These are phyloP conservation scores for Paramecium caudatum DNA, from an alignment of 73 alveolate species.

Conservation along the genomic window DNA sequence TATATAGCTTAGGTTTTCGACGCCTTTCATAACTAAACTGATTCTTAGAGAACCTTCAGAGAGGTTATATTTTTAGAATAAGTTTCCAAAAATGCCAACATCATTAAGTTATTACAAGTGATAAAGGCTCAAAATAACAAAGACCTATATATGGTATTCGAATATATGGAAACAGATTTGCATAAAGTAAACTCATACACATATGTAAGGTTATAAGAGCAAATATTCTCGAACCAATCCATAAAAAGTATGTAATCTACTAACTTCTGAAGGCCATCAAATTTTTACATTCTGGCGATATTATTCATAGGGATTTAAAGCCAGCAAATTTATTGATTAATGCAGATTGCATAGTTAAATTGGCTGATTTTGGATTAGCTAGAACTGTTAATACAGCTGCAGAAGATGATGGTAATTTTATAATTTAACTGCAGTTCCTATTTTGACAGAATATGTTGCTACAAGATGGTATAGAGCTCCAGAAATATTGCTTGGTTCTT, in stretches of 20 bases:
- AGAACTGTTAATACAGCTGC: constrained; percentile 83
- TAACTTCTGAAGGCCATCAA: constrained; percentile 87
- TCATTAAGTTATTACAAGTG: constrained; percentile 30
- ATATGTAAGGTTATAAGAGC: constrained; percentile 80
- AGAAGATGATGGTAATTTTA: constrained; percentile 76
- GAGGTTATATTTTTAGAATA: constrained; percentile 83
- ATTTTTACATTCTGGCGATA: constrained; percentile 84
- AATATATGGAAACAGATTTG: constrained; percentile 93
- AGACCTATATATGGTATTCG: constrained; percentile 90
- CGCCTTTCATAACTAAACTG: constrained; percentile 99
- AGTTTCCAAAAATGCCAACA: constrained; percentile 45
- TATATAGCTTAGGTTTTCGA: constrained; percentile 86
- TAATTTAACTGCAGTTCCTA: constrained; percentile 23
- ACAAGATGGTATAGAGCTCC: constrained; percentile 95
- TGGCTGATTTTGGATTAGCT: constrained; percentile 95
- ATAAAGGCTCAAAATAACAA: constrained; percentile 71
- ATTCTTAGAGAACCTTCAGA: constrained; percentile 97
- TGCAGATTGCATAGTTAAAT: constrained; percentile 89
- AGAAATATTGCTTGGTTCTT: constrained; percentile 79
- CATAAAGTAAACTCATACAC: constrained; percentile 80
- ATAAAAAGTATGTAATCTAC: constrained; percentile 89
- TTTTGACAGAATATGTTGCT: constrained; percentile 84
- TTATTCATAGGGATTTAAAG: constrained; percentile 87
- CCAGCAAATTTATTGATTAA: constrained; percentile 93
- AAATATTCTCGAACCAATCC: constrained; percentile 90